Conservation (phyloP, 2,329 filamentous ascomycete genomes). For the Cercospora sp. region DNA sequence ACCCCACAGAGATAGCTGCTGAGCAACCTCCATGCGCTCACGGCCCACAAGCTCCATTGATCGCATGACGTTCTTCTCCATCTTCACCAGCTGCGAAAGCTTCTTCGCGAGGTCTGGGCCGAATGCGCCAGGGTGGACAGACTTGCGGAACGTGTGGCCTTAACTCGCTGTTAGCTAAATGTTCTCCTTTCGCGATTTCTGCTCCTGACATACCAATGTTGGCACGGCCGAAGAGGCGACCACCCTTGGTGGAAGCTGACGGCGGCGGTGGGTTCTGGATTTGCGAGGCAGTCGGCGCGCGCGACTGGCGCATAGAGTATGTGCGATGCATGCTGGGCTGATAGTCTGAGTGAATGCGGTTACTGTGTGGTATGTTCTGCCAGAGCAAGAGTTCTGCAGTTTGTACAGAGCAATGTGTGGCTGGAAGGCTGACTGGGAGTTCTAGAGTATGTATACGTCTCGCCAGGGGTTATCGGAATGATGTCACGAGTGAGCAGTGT, state of each 20-base stretch:
- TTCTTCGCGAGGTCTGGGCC: slow-evolving; percentile 93
- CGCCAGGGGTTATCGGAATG: neutral
- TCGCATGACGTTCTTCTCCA: slow-evolving; percentile 99
- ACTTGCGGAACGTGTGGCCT: slow-evolving; percentile 72
- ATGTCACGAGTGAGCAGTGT: neutral
- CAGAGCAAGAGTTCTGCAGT: neutral
- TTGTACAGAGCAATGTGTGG: slow-evolving; percentile 1
- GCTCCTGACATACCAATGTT: slow-evolving; percentile 70
- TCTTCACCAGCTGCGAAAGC: slow-evolving; percentile 96
- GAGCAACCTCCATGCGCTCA: slow-evolving; percentile 97
- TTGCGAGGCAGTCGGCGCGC: slow-evolving; percentile 91
- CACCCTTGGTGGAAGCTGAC: slow-evolving; percentile 84
- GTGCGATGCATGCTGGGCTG: slow-evolving; percentile 81
- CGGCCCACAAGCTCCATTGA: slow-evolving; percentile 92
- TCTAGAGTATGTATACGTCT: neutral
- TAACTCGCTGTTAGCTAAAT: slow-evolving; percentile 14
- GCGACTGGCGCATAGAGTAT: slow-evolving; percentile 96
- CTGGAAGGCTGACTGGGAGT: neutral
- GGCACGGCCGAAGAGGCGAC: slow-evolving; percentile 81
- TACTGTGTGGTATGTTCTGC: neutral
- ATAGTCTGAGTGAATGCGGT: neutral
- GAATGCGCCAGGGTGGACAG: slow-evolving; percentile 70
- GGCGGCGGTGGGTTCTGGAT: slow-evolving; percentile 91
- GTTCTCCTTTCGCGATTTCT: neutral
- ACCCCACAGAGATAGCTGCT: slow-evolving; percentile 99